Conservation (phyloP, 192 early-diverging fungal genomes). For the Allomyces macrogynus region DNA sequence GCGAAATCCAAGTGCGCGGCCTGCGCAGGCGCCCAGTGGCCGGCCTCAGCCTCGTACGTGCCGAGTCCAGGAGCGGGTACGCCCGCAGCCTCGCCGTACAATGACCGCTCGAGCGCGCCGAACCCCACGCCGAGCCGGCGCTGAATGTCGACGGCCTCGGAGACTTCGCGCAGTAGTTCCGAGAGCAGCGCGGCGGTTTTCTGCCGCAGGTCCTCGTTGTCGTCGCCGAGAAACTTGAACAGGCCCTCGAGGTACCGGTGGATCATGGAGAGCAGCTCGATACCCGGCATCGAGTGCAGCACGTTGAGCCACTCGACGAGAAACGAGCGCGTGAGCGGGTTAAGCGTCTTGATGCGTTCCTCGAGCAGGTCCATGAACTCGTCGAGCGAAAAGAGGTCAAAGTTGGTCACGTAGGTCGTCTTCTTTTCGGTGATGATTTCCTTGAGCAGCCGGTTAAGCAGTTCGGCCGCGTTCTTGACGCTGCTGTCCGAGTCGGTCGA, state of each 20-base stretch:
- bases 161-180: constrained; percentile 80
- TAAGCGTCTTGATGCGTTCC: constrained; percentile 78
- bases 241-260: constrained; percentile 90
- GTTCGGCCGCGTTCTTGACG: constrained; percentile 85
- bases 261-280: constrained; percentile 76
- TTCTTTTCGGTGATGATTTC: constrained; percentile 89
- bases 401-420: constrained; percentile 37
- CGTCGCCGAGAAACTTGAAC: constrained; percentile 71
- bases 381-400: constrained; percentile 61
- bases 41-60: neutral
- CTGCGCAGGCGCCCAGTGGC: neutral
- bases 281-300: constrained; percentile 76
- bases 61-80: neutral
- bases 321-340: constrained; percentile 75
- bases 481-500: constrained; percentile 71
- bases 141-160: constrained; percentile 44
- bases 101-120: too few species aligned
- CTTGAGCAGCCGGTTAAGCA: constrained; percentile 84
- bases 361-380: constrained; percentile 82
- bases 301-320: constrained; percentile 88
- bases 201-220: constrained; percentile 69
- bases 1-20: constrained; percentile 45
- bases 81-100: neutral
- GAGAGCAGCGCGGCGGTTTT: constrained; percentile 59
- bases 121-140: neutral